A percentile compares a stretch with the other conserved stretches of the same genome.
Evolutionary conservation across 1,284 basidiomycete species (phyloP).

Genomic region (Sanghuangporus sanghuang): DNA sequence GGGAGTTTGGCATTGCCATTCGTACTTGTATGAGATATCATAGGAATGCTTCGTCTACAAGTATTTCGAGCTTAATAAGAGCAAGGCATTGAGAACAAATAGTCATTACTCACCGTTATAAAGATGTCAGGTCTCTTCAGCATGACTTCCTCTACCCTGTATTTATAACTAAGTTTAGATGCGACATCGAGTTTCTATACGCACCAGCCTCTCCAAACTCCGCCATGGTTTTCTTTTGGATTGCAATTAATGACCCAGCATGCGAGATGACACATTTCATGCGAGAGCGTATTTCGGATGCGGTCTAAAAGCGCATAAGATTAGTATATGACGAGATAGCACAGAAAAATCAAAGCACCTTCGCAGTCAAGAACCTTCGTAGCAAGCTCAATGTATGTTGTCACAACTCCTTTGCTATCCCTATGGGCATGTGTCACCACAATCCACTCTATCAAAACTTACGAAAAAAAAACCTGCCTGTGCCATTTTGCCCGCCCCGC

Average conservation of each 20-base stretch:
- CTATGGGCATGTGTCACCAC: conserved; percentile 27
- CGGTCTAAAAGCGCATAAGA: conserved; percentile 43
- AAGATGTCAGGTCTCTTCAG: conserved; percentile 55
- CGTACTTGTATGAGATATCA: conserved; percentile 70
- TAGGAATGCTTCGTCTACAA: conserved; percentile 69
- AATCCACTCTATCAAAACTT: neutral
- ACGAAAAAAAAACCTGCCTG: conserved; percentile 33
- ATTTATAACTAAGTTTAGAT: neutral
- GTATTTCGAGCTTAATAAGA: neutral
- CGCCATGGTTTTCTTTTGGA: conserved; percentile 65
- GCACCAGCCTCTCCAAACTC: conserved; percentile 66
- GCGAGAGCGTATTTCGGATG: conserved; percentile 72
- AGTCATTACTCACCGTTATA: conserved; percentile 51
- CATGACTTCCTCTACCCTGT: conserved; percentile 64
- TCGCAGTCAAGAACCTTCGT: conserved; percentile 73
- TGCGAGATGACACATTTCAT: conserved; percentile 87
- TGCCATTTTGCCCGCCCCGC: conserved; percentile 75
- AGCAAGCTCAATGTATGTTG: conserved; percentile 66
- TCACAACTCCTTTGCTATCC: conserved; percentile 44
- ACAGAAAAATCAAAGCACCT: conserved; percentile 35
- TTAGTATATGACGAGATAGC: neutral
- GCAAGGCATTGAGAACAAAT: conserved; percentile 1
- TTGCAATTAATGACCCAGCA: conserved; percentile 72
- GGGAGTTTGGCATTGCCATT: conserved; percentile 61
- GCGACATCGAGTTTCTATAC: conserved; percentile 18